Evolutionary conservation across 1,139 yeast genomes (phyloP), one percentile per base, ranked within the genome.

Genomic region (Yarrowia galli): DNA sequence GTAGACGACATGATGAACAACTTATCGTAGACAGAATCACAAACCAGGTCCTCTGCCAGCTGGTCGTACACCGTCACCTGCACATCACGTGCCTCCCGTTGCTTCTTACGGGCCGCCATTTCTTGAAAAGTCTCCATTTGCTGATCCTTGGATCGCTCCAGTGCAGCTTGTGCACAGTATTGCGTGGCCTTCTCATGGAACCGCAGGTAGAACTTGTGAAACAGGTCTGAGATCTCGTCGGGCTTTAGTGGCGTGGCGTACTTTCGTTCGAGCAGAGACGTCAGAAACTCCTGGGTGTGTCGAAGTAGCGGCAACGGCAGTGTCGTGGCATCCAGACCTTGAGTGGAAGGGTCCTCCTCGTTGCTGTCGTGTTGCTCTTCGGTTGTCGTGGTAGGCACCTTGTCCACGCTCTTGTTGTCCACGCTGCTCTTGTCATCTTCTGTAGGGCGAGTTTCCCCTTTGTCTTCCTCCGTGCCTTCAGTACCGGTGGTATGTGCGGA

Each of bases 231-330:
- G 45, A 87, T 78, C 70, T 86, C 88, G 54, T 80, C 78, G 16
- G 85, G 82, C 3, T 83, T 81, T 68, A 87, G 75, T 0, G 90
- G 89, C 61, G 81, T 80, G 40, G 80, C 76, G 71, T 86, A 86
- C 70, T 82, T 82, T 2, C 90, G 90, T 70, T 84, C 85, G 25
- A 46, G 32, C 16, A 65, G 48, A 8, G 58, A 45, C 13, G 48
- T 48, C 13, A 65, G 53, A 38, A 65, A 65, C 38, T 65, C 65
- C 32, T 54, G 43, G n/a, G 66, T 38, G 20, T 61, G 56, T n/a
- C 38, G 25, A 5, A 46, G 25, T 1, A 61, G 66, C 1, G 54
- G 56, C 25, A 38, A 12, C 8, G 66, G 66, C 46, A 61, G 51
- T 5, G 38, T 15, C 9, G 51, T 58, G n/a, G 64, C 51, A 5